Base-by-base conservation (phyloP, 2,329 filamentous ascomycete genomes). In the Colletotrichum sidae region DNA sequence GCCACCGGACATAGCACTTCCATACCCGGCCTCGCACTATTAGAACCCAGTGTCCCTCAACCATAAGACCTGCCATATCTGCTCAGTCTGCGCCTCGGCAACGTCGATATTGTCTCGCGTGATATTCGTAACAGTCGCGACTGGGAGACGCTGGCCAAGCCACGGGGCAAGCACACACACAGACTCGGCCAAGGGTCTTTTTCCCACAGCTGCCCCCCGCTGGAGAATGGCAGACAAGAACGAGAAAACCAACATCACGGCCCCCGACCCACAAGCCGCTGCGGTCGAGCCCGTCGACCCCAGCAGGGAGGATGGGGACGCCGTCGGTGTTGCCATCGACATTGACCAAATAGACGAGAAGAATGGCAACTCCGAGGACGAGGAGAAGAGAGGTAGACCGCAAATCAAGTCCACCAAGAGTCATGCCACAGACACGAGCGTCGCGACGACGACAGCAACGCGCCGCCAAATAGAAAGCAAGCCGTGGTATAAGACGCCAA, bases 401-500 rank as follows among this genome's bases (percentile, higher is more conserved):
- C 65, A 58, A 50, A 61, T 86, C 56, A 74, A 76, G 59, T 79
- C 76, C 49, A 82, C 81, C 35, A 81, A 80, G 68, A 89, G 84
- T 69, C 77, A 83, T 72, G 85, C 83, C 37, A 89, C 87, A 47
- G 83, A 82, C 17, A 78, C 80, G 49, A 88, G 85, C 70, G 80
- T 78, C 6, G 69, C 81, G 38, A 84, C 83, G 8, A 78, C 78
- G n/a, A 79, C 79, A 13, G 72, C 70, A 73, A 72, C 65, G 69
- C 71, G 47, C 38, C 60, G 49, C 6, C 54, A 65, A 58, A 72
- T 67, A 65, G 63, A 76, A 13, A 75, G 84, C 73, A 87, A 83
- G 70, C 83, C 86, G 74, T 93, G 91, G 88, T 85, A 88, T 74
- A 86, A 86, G 72, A 86, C 81, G 46, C 70, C 83, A 38, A 91